Percentiles rank a stretch among this genome's conserved stretches.
Evolutionary conservation across 169 alveolate genomes (phyloP).

Genomic region (Eimeria nieschulzi): DNA sequence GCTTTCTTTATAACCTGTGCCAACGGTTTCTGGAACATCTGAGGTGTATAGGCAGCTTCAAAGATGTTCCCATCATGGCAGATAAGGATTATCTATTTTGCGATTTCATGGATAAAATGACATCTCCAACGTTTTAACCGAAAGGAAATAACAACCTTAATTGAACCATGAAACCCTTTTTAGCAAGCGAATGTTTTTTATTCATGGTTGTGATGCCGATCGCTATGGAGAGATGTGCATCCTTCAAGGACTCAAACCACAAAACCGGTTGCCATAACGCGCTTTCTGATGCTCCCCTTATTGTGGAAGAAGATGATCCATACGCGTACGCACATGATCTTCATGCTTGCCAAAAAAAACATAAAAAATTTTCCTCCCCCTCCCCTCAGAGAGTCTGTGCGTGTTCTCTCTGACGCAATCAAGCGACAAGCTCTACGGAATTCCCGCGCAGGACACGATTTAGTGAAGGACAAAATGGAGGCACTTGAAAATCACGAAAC

Average conservation of each 20-base stretch:
- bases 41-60: too few species aligned
- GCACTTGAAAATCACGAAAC: not conserved
- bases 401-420: slow-evolving; percentile 17
- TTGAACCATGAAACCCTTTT: not conserved
- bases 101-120: too few species aligned
- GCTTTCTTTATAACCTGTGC: not conserved
- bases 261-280: not conserved
- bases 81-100: too few species aligned
- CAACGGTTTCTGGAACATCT: too few species aligned
- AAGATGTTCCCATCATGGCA: too few species aligned
- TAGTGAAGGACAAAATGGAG: not conserved
- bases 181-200: too few species aligned
- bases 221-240: not conserved
- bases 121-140: not conserved
- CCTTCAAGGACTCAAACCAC: slow-evolving; percentile 2
- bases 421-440: slow-evolving; percentile 22
- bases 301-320: slow-evolving; percentile 14
- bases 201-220: too few species aligned
- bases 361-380: not conserved
- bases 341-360: not conserved
- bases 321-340: not conserved
- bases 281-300: not conserved
- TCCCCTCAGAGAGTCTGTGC: slow-evolving; percentile 14
- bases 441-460: not conserved
- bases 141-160: not conserved